A percentile compares a stretch with the other conserved stretches of the same genome.
These are phyloP conservation scores for Xylaria sp. DNA, from an alignment of 2,329 filamentous ascomycete genomes.

Conservation along the genomic window DNA sequence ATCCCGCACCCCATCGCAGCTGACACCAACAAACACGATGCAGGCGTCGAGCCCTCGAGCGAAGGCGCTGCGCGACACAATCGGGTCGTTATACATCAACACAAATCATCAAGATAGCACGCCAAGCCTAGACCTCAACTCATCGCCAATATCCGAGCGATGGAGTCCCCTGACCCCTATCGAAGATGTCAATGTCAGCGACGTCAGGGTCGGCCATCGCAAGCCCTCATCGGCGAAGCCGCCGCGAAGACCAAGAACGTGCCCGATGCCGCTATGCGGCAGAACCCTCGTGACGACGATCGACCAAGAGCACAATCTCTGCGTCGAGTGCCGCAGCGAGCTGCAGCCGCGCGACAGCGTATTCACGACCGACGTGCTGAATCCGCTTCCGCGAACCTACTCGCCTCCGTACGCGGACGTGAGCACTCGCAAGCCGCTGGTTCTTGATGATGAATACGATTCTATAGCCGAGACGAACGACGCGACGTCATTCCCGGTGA, in stretches of 20 bases:
- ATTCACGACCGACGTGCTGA: slow-evolving; percentile 33
- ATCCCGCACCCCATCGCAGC: slow-evolving; percentile 4
- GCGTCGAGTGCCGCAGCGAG: slow-evolving; percentile 40
- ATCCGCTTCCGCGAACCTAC: neutral
- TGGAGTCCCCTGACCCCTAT: slow-evolving; percentile 17
- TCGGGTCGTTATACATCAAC: slow-evolving; percentile 22
- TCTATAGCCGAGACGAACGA: neutral
- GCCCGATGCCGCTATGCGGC: slow-evolving; percentile 42
- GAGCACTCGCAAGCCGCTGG: neutral
- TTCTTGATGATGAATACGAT: neutral
- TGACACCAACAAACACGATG: neutral
- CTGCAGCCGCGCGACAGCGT: slow-evolving; percentile 44
- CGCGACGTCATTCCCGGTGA: neutral
- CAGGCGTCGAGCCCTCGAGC: slow-evolving; percentile 1
- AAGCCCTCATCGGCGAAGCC: neutral
- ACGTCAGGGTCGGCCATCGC: neutral
- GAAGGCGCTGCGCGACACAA: slow-evolving; percentile 9
- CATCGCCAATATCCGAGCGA: slow-evolving; percentile 23
- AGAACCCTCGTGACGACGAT: slow-evolving; percentile 23
- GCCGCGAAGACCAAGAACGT: slow-evolving; percentile 18
- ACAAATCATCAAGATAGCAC: slow-evolving; percentile 9
- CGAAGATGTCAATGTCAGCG: neutral
- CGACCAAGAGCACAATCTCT: slow-evolving; percentile 42
- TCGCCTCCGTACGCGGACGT: neutral
- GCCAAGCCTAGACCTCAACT: slow-evolving; percentile 25